Evolutionary conservation across 2,329 filamentous ascomycete species (phyloP), one percentile per base, ranked within the genome.

Genomic region (Paramyrothecium sp.): DNA sequence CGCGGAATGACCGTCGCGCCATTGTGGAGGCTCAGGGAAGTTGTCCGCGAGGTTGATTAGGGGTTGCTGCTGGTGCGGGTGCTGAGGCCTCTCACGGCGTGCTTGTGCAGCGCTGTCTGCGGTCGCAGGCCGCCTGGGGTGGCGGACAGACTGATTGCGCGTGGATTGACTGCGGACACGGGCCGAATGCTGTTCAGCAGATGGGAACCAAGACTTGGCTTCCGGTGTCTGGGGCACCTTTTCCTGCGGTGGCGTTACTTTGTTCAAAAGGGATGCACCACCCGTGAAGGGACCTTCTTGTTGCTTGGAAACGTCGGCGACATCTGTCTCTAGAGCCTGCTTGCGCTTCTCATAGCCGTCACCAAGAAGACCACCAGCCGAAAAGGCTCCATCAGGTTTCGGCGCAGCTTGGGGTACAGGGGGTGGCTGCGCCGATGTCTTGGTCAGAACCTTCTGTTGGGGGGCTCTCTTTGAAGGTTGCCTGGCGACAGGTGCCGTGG

Each of bases 31-130:
- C 60, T 89, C 87, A 53, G 81, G 78, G 66, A 88, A 89, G 52
- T 79, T 77, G 0, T 86, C 66, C 38, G 63, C 87, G 46, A 92
- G 78, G 65, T 90, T 89, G 30, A 92, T 73, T 7, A 92, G 78
- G 2, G 89, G 89, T 60, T 85, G 86, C 3, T 79, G 78, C 38
- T 44, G 78, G 2, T 89, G 89, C 60, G 85, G 86, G 3, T 79
- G 78, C 38, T 44, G 38, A 16, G 38, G 5, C 64, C 67, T 70
- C 12, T 72, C 64, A 11, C 64, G 66, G 26, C 62, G 61, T 33
- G 62, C 21, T 12, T 58, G 58, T 46, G 51, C 46, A 13, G 54
- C 38, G 7, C 59, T 59, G 55, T 68, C 72, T 13, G 65, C 67
- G 3, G 68, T 63, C 13, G 62, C 60, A 30, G 69, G 68, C 21